Evolutionary conservation across 106 monocot species (phyloP), one percentile per base, ranked within the genome.

Genomic region (Acorus gramineus): DNA sequence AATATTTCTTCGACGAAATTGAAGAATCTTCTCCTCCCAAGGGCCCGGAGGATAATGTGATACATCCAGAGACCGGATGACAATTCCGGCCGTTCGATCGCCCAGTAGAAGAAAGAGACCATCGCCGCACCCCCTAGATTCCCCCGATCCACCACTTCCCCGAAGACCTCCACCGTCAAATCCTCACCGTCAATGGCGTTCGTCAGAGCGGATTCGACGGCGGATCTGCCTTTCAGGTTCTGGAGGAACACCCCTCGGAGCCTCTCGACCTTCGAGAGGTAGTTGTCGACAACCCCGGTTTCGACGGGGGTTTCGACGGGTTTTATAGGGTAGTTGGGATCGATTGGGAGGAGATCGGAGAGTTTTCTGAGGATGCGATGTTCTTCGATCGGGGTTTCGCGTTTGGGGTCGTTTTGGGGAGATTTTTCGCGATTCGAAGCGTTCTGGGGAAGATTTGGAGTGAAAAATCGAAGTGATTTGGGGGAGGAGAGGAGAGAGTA

Each of bases 61-160:
- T 78, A 91, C 6, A 70, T 85, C 7, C 78, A 80, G 8, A 77
- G 63, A 4, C 57, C 49, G 46, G 71, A 67, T 6, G 65, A 28
- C 49, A 87, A 3, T 4, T 69, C 65, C 5, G 74, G 77, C 52
- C 83, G 82, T 45, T 61, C 49, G 54, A 88, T 60, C 2, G 87
- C 87, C 96, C 96, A 98, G 71, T 83, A 73, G 14, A 88, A 98
- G 84, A 98, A 91, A 10, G 74, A 68, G 6, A 91, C 80, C 77
- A 87, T 88, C 2, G 82, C 70, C 2, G 67, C 76, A 3, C 87
- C 96, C 8, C 79, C 63, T 14, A 91, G 60, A 42, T 77, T 75
- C 14, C 91, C 96, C 53, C 68, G 74, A 67, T 75, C 78, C 47
- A 98, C 63, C 12, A 91, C 96, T 45, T 69, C 75, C 6, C 74